A percentile compares a stretch with the other conserved stretches of the same genome.
phyloP scores from a whole-genome alignment of 257 asterid genomes.

The Rubia yunnanensis region DNA sequence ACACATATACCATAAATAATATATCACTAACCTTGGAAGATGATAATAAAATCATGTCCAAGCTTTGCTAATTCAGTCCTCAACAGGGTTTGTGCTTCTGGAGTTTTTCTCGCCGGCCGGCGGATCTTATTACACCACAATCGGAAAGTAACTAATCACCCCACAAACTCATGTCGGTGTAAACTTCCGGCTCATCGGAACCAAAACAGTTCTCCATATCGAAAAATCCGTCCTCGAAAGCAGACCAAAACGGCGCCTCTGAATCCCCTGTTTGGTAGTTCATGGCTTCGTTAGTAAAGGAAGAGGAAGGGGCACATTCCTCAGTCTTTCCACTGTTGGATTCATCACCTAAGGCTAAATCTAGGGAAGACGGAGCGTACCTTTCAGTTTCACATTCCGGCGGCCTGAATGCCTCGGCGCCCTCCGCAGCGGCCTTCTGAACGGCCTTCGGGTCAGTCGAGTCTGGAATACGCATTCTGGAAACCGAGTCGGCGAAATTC shows the following conservation, averaged over 20 bases:
- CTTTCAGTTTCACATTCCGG: not conserved
- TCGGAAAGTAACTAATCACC: not conserved
- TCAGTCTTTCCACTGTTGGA: not conserved
- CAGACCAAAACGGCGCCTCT: not conserved
- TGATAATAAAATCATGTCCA: too few relatives aligned
- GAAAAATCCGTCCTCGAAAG: not conserved
- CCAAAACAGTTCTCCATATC: not conserved
- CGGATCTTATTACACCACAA: not conserved
- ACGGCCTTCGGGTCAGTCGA: conserved; percentile 43
- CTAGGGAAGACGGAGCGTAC: not conserved
- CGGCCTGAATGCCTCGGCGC: conserved; percentile 43
- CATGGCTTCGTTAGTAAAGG: not conserved
- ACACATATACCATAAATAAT: too few relatives aligned
- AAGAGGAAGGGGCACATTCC: not conserved
- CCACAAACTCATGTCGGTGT: not conserved
- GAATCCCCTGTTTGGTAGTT: not conserved
- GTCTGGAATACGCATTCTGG: conserved; percentile 45
- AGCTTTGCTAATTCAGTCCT: not conserved
- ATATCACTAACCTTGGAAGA: too few relatives aligned
- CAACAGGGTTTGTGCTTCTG: not conserved
- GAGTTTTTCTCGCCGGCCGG: too few relatives aligned
- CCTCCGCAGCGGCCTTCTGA: conserved; percentile 51
- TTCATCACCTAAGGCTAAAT: too few relatives aligned
- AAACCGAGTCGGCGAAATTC: conserved; percentile 61
- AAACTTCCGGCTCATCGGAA: not conserved